These are phyloP conservation scores for Ocimum tenuiflorum DNA, from an alignment of 257 asterid genomes.

Conservation along the genomic window DNA sequence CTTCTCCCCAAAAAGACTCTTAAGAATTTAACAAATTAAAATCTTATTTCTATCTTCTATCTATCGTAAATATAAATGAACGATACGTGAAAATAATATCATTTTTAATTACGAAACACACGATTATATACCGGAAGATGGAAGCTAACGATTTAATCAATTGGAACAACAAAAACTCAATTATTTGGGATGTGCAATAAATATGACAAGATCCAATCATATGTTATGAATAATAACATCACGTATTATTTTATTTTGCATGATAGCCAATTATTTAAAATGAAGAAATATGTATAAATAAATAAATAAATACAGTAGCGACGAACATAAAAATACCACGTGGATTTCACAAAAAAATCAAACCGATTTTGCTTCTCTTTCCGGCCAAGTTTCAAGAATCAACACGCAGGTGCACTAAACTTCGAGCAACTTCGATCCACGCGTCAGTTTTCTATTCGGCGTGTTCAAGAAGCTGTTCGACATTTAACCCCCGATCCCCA, in stretches of 20 bases:
- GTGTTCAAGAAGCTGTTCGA: conserved; percentile 19
- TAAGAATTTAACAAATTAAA: no score
- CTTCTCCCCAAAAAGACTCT: no score
- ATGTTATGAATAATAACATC: neutral
- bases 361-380: neutral
- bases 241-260: neutral
- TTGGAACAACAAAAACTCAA: neutral
- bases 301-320: no score
- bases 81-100: no score
- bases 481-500: neutral
- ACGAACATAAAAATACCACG: neutral
- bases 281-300: no score
- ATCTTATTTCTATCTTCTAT: no score
- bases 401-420: neutral
- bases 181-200: neutral
- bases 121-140: no score
- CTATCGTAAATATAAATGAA: no score
- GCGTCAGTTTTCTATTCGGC: conserved; percentile 20
- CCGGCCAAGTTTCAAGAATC: neutral
- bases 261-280: neutral
- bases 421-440: conserved; percentile 5
- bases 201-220: neutral
- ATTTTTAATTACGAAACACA: no score
- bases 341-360: neutral
- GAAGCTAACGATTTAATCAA: neutral